Conservation (phyloP, 148 eudicot species). For the Rheum nobile region DNA sequence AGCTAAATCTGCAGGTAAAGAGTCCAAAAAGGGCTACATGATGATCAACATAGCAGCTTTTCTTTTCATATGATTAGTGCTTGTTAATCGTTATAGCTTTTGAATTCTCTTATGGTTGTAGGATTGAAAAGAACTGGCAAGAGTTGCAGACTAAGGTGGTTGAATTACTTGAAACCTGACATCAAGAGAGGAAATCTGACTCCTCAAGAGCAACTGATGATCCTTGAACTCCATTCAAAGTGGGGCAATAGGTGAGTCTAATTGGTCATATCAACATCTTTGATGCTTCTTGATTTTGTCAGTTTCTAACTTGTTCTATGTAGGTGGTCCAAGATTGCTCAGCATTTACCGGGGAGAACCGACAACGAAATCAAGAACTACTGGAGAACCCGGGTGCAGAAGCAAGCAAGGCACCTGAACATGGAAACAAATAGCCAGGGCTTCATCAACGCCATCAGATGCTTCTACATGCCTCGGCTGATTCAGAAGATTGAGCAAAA, state of each 20-base stretch:
- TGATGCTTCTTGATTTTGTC: background rate
- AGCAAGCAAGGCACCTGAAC: conserved; percentile 54
- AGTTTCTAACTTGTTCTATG: background rate
- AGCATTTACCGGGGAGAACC: conserved; percentile 59
- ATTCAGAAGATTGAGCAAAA: conserved; percentile 45
- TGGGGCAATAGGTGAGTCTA: conserved; percentile 63
- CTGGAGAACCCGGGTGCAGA: conserved; percentile 74
- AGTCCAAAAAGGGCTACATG: background rate
- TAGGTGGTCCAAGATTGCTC: conserved; percentile 74
- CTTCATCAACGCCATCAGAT: conserved; percentile 38
- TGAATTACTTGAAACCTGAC: conserved; percentile 75
- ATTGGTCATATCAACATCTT: background rate
- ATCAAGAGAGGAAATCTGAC: conserved; percentile 68
- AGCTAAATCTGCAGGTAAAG: conserved; percentile 26
- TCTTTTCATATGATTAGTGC: background rate
- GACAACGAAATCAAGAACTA: conserved; percentile 66
- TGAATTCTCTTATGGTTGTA: conserved; percentile 1
- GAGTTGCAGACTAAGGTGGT: conserved; percentile 82
- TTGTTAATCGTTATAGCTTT: background rate
- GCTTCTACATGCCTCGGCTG: conserved; percentile 57
- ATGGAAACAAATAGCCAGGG: conserved; percentile 47
- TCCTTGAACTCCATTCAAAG: conserved; percentile 80
- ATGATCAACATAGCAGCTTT: too few relatives aligned
- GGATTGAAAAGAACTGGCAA: conserved; percentile 82
- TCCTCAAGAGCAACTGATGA: conserved; percentile 62